phyloP scores from a whole-genome alignment of 179 eudicot species.

The Corrigiola litoralis region DNA sequence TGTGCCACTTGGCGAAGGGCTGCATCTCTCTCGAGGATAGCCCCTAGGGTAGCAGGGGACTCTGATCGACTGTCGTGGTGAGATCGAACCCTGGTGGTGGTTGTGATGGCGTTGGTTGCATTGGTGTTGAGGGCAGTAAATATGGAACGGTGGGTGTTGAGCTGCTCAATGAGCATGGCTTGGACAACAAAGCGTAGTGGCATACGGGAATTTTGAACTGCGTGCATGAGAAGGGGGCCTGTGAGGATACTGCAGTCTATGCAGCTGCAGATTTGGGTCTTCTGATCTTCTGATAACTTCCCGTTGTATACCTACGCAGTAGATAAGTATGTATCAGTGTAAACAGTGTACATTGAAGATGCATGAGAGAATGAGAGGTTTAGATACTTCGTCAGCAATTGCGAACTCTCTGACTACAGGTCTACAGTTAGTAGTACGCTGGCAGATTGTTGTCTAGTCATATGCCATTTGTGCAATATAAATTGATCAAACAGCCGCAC shows the following conservation, averaged over 20 bases:
- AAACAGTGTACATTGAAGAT: background rate
- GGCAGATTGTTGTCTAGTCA: too few species aligned
- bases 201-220: slow-evolving; percentile 82
- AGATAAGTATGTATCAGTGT: background rate
- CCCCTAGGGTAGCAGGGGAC: slow-evolving; percentile 55
- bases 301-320: slow-evolving; percentile 42
- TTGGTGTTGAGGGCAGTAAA: slow-evolving; percentile 32
- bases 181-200: slow-evolving; percentile 79
- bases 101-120: background rate
- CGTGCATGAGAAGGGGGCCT: slow-evolving; percentile 55
- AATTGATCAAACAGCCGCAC: too few species aligned
- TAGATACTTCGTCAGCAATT: too few species aligned
- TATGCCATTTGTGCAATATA: too few species aligned
- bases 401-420: too few species aligned
- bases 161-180: slow-evolving; percentile 89
- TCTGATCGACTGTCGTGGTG: background rate
- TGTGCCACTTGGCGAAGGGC: slow-evolving; percentile 56
- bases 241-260: slow-evolving; percentile 78
- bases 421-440: too few species aligned
- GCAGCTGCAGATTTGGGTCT: slow-evolving; percentile 57
- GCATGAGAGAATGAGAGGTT: too few species aligned
- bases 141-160: slow-evolving; percentile 78
- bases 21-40: slow-evolving; percentile 64
- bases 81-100: background rate
- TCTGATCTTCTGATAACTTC: slow-evolving; percentile 59